phyloP scores from a whole-genome alignment of 352 stramenopile genomes.

The Phytophthora melonis region DNA sequence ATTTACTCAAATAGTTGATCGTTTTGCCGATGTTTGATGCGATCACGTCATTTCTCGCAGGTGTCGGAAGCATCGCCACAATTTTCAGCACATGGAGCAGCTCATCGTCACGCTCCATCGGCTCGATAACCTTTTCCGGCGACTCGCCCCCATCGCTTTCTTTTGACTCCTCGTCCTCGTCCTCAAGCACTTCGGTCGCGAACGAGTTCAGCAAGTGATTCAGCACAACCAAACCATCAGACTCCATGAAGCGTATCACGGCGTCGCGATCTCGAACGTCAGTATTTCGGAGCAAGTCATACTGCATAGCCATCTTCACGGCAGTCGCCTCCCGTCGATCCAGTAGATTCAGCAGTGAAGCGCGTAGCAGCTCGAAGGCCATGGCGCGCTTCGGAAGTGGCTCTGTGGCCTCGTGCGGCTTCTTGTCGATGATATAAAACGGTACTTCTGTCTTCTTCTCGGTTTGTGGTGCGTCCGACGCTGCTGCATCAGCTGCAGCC shows the following conservation, averaged over 20 bases:
- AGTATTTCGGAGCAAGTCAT: conserved; percentile 65
- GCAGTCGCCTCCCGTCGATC: conserved; percentile 48
- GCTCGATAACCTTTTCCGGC: conserved; percentile 17
- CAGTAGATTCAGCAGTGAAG: conserved; percentile 62
- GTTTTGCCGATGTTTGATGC: conserved; percentile 71
- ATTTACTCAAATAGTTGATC: conserved; percentile 63
- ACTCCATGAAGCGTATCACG: conserved; percentile 68
- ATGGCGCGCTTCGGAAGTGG: conserved; percentile 58
- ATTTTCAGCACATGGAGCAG: conserved; percentile 55
- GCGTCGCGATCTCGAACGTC: conserved; percentile 73
- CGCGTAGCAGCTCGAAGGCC: conserved; percentile 71
- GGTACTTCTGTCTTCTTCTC: conserved; percentile 19
- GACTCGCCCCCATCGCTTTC: conserved; percentile 15
- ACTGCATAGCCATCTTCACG: conserved; percentile 61
- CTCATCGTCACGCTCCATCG: conserved; percentile 38
- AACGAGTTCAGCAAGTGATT: conserved; percentile 60
- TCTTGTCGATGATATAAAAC: conserved; percentile 65
- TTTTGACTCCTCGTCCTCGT: conserved; percentile 31
- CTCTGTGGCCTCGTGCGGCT: conserved; percentile 32
- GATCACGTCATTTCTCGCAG: conserved; percentile 59
- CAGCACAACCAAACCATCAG: conserved; percentile 63
- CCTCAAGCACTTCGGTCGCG: conserved; percentile 40
- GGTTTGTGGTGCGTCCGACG: conserved; percentile 1
- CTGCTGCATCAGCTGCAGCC: not conserved
- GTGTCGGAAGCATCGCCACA: conserved; percentile 77